Evolutionary conservation across 148 eudicot genomes (phyloP), one percentile per base, ranked within the genome.

Genomic region (Camellia granthamiana): DNA sequence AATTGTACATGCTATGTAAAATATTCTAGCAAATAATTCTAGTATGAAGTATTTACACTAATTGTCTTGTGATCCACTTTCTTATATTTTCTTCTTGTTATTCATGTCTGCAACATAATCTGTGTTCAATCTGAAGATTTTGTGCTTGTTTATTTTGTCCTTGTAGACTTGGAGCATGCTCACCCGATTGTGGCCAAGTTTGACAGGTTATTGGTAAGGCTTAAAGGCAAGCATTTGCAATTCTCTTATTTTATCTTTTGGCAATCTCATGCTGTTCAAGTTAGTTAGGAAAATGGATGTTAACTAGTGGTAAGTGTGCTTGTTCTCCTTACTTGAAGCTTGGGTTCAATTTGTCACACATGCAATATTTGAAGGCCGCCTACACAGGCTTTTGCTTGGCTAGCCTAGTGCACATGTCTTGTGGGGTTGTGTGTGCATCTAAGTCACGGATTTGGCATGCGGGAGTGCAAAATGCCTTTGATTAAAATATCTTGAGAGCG

Each of bases 181-280:
- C 85, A 88, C 83, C 91, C 92, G 3, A 80, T 83, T 72, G 78
- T 80, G 73, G 86, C 89, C 56, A 94, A 91, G 85, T 89, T 96
- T 84, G 93, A 89, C 85, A 84, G 97, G 79, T 81, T 96, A 78
- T 75, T 96, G 94, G 99, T 96, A 91, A 88, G 95, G 81, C 76
- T 79, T 43, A 52, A 23, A 55, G 19, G 70, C 52, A 70, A 76
- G 21, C 49, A 59, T 64, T 43, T 83, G 43, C 71, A 43, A 54
- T 76, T 58, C 64, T 38, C 13, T 69, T 56, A n/a, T 41, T 11
- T 41, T n/a, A 16, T 70, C 23, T 6, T 64, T 38, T 55, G 61
- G 51, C 18, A 15, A 8, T 78, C 52, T 6, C 5, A 23, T 41
- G 51, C 23, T 16, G 12, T 56, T 52, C 47, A 49, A 43, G 18